Base-by-base conservation (phyloP, 2,329 filamentous ascomycete species). In the Colletotrichum sp. region DNA sequence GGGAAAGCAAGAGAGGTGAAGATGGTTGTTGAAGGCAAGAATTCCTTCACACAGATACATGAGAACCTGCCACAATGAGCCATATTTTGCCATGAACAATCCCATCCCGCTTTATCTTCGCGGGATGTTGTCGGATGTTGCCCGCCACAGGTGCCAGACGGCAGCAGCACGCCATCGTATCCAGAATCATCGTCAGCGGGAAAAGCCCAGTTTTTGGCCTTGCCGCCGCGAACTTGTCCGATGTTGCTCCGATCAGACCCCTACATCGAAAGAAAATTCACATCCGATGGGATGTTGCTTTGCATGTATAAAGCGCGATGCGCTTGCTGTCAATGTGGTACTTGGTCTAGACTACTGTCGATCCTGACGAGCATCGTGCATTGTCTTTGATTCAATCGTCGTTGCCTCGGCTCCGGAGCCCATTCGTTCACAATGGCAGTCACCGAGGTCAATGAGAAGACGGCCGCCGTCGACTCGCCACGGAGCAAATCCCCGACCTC, bases 151-250 rank as follows among this genome's bases (percentile, higher is more conserved):
- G 36, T 39, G 39, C 9, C 15, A n/a, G 6, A 55, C 24, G 16
- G 9, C n/a, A n/a, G 30, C 57, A 76, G 70, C 73, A 76, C 73
- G 73, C 59, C 44, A 69, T 76, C 28, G 64, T 69, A 59, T 65
- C 64, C 57, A 69, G 59, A 73, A 76, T 69, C 73, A 68, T 76
- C 73, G 73, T 76, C 70, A 76, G 64, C 70, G 44, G 30, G 5
- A 21, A 69, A 26, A 52, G 44, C 34, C 73, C 44, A 52, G 13
- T 32, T 69, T 49, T 73, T 18, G 13, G 52, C 30, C 28, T 16
- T n/a, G 18, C 34, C 15, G 36, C 36, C 36, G n/a, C 18, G 15
- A 16, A 24, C n/a, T 26, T 28, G 24, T 12, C 73, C 70, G 70
- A 69, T 73, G 30, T n/a, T 34, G 34, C 57, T 24, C 72, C 73